A percentile compares a stretch with the other conserved stretches of the same genome.
These are phyloP conservation scores for Phytophthora boehmeriae DNA, from an alignment of 352 stramenopile species.

Conservation along the genomic window DNA sequence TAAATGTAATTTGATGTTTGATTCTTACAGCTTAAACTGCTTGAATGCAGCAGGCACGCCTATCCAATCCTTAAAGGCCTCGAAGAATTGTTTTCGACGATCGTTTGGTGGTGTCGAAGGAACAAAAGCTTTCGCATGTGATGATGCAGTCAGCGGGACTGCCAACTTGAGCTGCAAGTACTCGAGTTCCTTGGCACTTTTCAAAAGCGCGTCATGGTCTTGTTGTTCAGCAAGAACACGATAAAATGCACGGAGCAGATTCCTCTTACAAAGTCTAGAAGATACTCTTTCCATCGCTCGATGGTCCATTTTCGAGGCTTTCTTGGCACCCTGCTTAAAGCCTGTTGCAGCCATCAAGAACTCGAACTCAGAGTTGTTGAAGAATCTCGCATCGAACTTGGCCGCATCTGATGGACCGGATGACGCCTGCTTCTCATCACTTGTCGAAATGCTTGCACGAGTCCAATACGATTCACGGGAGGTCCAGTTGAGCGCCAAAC, in stretches of 20 bases:
- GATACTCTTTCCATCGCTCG: conserved; percentile 53
- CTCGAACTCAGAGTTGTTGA: conserved; percentile 50
- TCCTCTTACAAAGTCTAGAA: conserved; percentile 68
- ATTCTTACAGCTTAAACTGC: conserved; percentile 40
- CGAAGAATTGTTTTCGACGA: conserved; percentile 34
- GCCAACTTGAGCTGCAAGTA: conserved; percentile 46
- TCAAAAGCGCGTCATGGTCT: neutral
- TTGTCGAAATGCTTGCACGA: neutral
- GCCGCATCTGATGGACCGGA: conserved; percentile 2
- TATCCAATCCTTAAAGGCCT: conserved; percentile 40
- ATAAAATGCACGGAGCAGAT: conserved; percentile 58
- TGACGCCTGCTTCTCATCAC: neutral
- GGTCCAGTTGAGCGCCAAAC: conserved; percentile 70
- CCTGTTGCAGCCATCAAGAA: conserved; percentile 62
- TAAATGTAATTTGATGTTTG: conserved; percentile 7
- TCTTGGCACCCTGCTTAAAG: conserved; percentile 80
- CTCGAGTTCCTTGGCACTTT: conserved; percentile 15
- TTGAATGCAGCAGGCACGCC: conserved; percentile 41
- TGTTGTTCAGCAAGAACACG: conserved; percentile 14
- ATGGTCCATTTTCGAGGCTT: conserved; percentile 54
- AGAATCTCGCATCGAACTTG: conserved; percentile 39
- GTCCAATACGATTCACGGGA: conserved; percentile 46
- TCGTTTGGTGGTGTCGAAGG: conserved; percentile 15
- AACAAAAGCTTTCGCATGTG: conserved; percentile 15
- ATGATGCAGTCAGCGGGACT: conserved; percentile 33